Base-by-base conservation (phyloP, 169 alveolate genomes). In the Babesia divergens region DNA sequence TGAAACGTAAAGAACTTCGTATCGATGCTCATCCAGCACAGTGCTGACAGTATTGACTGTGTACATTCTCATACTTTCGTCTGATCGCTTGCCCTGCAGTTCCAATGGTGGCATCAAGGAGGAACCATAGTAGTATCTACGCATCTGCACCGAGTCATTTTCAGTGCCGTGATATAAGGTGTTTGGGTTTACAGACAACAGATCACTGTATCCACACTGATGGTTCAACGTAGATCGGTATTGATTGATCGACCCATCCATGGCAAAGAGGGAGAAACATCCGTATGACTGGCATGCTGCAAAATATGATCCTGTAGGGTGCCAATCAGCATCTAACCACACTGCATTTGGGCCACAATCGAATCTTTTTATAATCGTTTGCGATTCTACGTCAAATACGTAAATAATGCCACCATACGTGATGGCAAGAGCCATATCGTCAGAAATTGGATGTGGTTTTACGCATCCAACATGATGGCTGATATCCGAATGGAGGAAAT, bases 291-390 rank as follows among this genome's bases (percentile, higher is more conserved):
- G 83, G 44, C 69, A 40, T 0, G 82, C 75, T n/a, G 62, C 86
- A 44, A 77, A 77, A n/a, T 51, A 54, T 32, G 42, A 13, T 37
- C 86, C 86, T 29, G 32, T 28, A 13, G 86, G 86, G 50, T 77
- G 86, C 86, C 86, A 77, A 18, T 38, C 76, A 9, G 74, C 69
- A 28, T 77, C 86, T 24, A 77, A 38, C 86, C 86, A 77, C 6
- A 34, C 59, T 13, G 86, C 82, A 24, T 40, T 42, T 4, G 75
- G 49, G 22, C 82, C 86, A 60, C 79, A 65, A 20, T 52, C 60
- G 14, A 77, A 29, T 53, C 56, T 77, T 55, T 34, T 58, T 13
- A 77, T 29, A 6, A 77, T 31, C 0, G 58, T 7, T 22, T 60
- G n/a, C 8, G 28, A 31, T 16, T 24, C 53, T 11, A 77, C 51